Percentiles rank a stretch among this genome's conserved stretches.
Conservation (phyloP, 108 stramenopile species). For the Phaeodactylum tricornutum region DNA sequence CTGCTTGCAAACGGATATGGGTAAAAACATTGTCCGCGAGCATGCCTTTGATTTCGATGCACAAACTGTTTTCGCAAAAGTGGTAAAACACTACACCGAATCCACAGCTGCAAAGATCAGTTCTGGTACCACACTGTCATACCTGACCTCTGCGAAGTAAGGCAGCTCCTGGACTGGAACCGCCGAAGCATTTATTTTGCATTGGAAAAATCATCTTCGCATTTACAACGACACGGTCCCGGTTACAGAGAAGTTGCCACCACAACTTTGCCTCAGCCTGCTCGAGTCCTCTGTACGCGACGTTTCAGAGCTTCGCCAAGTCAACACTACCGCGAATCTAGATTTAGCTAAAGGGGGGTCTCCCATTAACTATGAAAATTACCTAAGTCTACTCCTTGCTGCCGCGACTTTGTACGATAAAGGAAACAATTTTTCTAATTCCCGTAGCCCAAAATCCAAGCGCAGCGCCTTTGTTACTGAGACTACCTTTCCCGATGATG, state of each 20-base stretch:
- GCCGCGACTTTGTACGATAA: no score
- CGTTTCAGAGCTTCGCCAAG: background rate
- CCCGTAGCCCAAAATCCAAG: no score
- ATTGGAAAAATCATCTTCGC: constrained; percentile 7
- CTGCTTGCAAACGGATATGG: background rate
- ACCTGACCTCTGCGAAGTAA: background rate
- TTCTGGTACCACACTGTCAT: background rate
- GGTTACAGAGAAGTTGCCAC: no score
- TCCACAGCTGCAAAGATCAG: background rate
- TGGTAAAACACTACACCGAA: background rate
- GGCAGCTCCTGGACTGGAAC: background rate
- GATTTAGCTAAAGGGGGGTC: no score
- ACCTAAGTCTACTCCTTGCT: no score
- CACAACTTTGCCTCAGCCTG: no score
- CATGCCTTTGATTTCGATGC: constrained; percentile 6
- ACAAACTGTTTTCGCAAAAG: constrained; percentile 1
- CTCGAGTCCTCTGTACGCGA: background rate
- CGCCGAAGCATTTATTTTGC: background rate
- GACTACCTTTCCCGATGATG: no score
- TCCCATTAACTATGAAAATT: no score
- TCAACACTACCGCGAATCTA: no score
- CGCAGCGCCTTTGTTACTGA: no score
- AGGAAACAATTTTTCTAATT: no score
- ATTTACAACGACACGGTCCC: no score
- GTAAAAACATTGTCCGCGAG: background rate